phyloP scores from a whole-genome alignment of 805 yeast genomes.

The Saccharomycopsis fodiens region DNA sequence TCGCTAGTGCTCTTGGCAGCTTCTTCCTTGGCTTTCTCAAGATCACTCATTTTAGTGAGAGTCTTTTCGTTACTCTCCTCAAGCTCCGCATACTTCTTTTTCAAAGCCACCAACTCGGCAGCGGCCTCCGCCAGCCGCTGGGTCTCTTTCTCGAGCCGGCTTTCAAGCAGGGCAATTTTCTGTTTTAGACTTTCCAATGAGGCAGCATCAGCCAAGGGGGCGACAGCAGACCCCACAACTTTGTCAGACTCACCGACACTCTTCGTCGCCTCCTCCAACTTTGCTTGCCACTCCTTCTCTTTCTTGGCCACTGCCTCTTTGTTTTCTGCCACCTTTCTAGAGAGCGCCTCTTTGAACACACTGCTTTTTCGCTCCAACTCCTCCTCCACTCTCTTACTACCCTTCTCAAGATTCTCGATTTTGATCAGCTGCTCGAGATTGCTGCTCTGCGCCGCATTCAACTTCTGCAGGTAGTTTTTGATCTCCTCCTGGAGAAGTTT shows the following conservation, averaged over 20 bases:
- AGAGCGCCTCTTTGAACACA: constrained; percentile 2
- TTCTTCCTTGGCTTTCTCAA: constrained; percentile 17
- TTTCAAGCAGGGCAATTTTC: too few relatives aligned
- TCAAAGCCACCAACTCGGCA: too few relatives aligned
- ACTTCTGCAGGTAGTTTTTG: constrained; percentile 31
- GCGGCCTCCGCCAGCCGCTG: too few relatives aligned
- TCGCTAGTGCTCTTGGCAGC: constrained; percentile 23
- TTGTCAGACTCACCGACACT: constrained; percentile 4
- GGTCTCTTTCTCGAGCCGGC: too few relatives aligned
- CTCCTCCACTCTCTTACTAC: constrained; percentile 17
- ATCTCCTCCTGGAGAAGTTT: constrained; percentile 60
- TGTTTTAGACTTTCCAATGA: too few relatives aligned
- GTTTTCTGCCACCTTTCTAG: constrained; percentile 14
- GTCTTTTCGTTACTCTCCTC: constrained; percentile 6
- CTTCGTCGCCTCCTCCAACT: constrained; percentile 21
- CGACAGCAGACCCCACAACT: too few relatives aligned
- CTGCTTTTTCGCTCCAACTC: constrained; percentile 11
- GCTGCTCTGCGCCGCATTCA: constrained; percentile 22
- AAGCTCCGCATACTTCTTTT: too few relatives aligned
- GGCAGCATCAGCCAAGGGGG: too few relatives aligned
- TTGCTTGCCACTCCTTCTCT: constrained; percentile 14
- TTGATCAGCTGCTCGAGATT: constrained; percentile 19
- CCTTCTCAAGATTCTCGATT: constrained; percentile 15
- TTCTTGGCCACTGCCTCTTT: constrained; percentile 14
- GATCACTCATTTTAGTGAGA: background rate